phyloP scores from a whole-genome alignment of 2,329 filamentous ascomycete genomes.

The Pseudopithomyces chartarum region DNA sequence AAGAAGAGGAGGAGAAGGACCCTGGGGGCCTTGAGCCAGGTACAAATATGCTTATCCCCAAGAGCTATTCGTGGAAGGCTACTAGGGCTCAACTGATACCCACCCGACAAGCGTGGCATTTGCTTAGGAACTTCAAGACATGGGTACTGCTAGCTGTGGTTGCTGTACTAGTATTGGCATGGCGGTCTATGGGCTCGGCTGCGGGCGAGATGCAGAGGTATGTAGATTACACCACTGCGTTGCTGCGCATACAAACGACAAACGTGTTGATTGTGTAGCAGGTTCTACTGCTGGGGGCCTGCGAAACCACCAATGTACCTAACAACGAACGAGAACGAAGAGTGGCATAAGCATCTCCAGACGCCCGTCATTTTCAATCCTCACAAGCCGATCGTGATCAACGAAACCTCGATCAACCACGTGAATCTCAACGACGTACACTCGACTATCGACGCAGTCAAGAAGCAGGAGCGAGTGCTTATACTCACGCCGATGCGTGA shows the following conservation, averaged over 20 bases:
- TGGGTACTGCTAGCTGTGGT: constrained; percentile 73
- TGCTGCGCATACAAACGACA: not conserved
- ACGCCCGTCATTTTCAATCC: constrained; percentile 97
- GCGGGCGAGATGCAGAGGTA: constrained; percentile 92
- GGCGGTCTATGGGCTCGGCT: constrained; percentile 80
- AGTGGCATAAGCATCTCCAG: constrained; percentile 86
- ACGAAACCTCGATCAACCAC: constrained; percentile 76
- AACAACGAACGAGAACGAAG: constrained; percentile 84
- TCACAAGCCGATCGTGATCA: constrained; percentile 84
- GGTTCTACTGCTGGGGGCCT: constrained; percentile 97
- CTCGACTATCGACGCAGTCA: constrained; percentile 77
- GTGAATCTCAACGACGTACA: constrained; percentile 84
- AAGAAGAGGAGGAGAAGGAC: constrained; percentile 25
- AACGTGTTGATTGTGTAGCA: constrained; percentile 49
- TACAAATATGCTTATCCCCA: constrained; percentile 79
- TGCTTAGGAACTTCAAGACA: constrained; percentile 78
- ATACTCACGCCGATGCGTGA: constrained; percentile 94
- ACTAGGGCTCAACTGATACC: constrained; percentile 80
- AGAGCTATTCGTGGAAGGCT: constrained; percentile 90
- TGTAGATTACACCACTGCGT: constrained; percentile 23
- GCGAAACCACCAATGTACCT: constrained; percentile 96
- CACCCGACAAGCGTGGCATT: constrained; percentile 64
- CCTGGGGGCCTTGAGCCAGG: constrained; percentile 20
- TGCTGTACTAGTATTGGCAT: constrained; percentile 78
- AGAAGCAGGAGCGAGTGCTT: constrained; percentile 84